A percentile compares a stretch with the other conserved stretches of the same genome.
These are phyloP conservation scores for Aphanomyces stellatus DNA, from an alignment of 352 stramenopile genomes.

Conservation along the genomic window DNA sequence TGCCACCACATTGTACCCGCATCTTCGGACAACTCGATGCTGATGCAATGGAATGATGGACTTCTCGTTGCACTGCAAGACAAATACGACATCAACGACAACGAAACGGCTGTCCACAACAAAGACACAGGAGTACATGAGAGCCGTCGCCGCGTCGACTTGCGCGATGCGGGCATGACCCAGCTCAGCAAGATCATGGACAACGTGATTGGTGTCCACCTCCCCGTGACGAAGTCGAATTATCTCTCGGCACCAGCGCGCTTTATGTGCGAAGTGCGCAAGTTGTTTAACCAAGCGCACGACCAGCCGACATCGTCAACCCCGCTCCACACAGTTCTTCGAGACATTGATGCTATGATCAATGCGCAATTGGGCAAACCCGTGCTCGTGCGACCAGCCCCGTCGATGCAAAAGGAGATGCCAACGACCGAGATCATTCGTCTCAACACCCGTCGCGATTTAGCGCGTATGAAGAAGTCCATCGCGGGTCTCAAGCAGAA, in stretches of 20 bases:
- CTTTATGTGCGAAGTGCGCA: slow-evolving; percentile 2
- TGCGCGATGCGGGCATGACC: neutral
- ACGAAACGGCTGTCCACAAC: neutral
- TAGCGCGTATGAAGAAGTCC: slow-evolving; percentile 17
- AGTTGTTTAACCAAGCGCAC: slow-evolving; percentile 1
- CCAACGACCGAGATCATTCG: slow-evolving; percentile 11
- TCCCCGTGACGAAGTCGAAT: slow-evolving; percentile 8
- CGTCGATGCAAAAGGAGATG: slow-evolving; percentile 2
- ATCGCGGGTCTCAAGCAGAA: slow-evolving; percentile 4
- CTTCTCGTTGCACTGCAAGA: neutral
- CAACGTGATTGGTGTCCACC: slow-evolving; percentile 3
- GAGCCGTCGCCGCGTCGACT: slow-evolving; percentile 1
- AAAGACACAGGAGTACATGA: too few species aligned
- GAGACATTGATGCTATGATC: slow-evolving; percentile 11
- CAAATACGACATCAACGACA: too few species aligned
- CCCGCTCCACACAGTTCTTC: neutral
- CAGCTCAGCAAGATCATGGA: slow-evolving; percentile 19
- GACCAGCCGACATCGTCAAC: neutral
- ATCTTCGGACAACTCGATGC: too few species aligned
- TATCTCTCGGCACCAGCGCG: slow-evolving; percentile 9
- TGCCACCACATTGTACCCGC: neutral
- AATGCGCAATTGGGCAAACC: neutral
- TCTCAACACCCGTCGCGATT: slow-evolving; percentile 17
- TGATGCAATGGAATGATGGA: neutral
- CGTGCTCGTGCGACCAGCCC: neutral